A percentile compares a stretch with the other conserved stretches of the same genome.
Evolutionary conservation across 331 rosid genomes (phyloP).

Genomic region (Rosa hybrid): DNA sequence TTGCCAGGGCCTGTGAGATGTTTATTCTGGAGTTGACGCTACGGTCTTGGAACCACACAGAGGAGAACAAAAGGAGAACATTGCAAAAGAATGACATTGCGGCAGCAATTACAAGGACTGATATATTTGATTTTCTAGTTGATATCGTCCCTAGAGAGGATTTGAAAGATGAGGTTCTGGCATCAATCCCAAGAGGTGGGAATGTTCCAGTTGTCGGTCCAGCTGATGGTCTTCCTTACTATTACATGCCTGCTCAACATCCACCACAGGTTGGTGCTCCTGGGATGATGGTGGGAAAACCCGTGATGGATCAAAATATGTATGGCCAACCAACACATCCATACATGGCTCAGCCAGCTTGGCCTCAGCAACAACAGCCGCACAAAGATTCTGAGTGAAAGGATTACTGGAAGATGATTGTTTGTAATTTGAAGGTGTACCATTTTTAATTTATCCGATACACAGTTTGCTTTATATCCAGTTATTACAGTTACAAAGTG

Average conservation of each 20-base stretch:
- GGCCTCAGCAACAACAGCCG: slow-evolving; percentile 45
- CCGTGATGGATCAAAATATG: slow-evolving; percentile 38
- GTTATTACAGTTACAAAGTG: slow-evolving; percentile 9
- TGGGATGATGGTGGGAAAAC: slow-evolving; percentile 45
- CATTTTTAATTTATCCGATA: slow-evolving; percentile 2
- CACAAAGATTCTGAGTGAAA: slow-evolving; percentile 44
- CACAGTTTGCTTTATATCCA: slow-evolving; percentile 18
- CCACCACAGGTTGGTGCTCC: slow-evolving; percentile 44
- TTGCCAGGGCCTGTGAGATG: slow-evolving; percentile 77
- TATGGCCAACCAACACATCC: slow-evolving; percentile 40
- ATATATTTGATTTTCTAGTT: slow-evolving; percentile 62
- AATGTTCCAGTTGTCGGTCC: slow-evolving; percentile 36
- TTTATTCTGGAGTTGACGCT: slow-evolving; percentile 66
- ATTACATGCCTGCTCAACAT: slow-evolving; percentile 52
- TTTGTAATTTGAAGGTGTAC: slow-evolving; percentile 16
- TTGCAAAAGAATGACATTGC: slow-evolving; percentile 66
- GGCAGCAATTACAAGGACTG: slow-evolving; percentile 58
- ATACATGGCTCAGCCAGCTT: slow-evolving; percentile 25
- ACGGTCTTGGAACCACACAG: slow-evolving; percentile 55
- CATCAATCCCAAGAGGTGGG: slow-evolving; percentile 40
- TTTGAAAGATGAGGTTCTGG: slow-evolving; percentile 43
- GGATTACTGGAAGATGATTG: slow-evolving; percentile 5
- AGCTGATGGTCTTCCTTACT: slow-evolving; percentile 46
- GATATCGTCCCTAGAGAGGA: slow-evolving; percentile 60
- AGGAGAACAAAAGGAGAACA: slow-evolving; percentile 57